Percentiles rank a stretch among this genome's conserved stretches.
Conservation (phyloP, 2,329 filamentous ascomycete genomes). For the Apiospora phragmitis region DNA sequence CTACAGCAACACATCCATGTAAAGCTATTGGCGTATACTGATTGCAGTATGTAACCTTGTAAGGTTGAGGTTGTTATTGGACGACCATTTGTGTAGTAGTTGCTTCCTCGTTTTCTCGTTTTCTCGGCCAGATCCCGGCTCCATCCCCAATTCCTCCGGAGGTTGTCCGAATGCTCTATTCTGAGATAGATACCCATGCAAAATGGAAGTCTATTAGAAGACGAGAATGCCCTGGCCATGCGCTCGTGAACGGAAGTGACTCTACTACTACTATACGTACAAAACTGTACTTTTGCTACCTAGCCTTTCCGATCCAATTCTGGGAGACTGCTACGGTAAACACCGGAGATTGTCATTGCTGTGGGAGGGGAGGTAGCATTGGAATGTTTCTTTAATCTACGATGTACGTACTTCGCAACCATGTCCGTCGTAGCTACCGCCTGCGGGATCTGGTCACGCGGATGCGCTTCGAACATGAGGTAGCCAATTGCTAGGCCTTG, state of each 20-base stretch:
- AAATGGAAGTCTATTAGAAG: background rate
- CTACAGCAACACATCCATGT: background rate
- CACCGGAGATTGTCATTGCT: background rate
- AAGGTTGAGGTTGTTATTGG: background rate
- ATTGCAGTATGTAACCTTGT: background rate
- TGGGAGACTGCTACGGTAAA: background rate
- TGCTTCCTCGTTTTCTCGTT: background rate
- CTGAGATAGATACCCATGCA: background rate
- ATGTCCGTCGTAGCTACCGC: background rate
- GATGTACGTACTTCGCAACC: background rate
- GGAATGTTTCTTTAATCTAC: conserved; percentile 6
- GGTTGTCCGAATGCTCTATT: background rate
- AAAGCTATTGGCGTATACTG: background rate
- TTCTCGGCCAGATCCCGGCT: background rate
- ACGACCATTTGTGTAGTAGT: background rate
- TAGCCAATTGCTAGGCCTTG: background rate
- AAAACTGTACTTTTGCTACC: background rate
- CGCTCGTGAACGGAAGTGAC: background rate
- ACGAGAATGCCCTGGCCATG: background rate
- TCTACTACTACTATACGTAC: background rate
- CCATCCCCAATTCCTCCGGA: background rate
- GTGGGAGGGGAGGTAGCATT: background rate
- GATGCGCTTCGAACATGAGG: background rate
- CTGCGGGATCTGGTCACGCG: conserved; percentile 3
- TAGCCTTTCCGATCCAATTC: background rate